A percentile compares a stretch with the other conserved stretches of the same genome.
These are phyloP conservation scores for Myxozyma mucilagina DNA, from an alignment of 805 yeast species.

Conservation along the genomic window DNA sequence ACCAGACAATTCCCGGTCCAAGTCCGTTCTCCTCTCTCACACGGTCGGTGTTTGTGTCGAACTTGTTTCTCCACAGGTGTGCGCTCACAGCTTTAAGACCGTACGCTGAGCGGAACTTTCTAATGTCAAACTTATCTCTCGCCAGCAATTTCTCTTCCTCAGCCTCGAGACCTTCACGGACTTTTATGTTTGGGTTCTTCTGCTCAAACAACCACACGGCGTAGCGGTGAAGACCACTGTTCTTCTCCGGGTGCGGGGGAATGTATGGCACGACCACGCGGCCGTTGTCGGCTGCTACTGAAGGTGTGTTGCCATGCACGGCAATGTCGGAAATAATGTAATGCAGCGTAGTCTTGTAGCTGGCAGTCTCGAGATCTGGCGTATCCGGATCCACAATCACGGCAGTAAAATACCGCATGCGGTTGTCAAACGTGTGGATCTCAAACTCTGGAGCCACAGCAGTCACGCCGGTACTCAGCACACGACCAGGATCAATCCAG, in stretches of 20 bases:
- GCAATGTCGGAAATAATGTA: slow-evolving; percentile 21
- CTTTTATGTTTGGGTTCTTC: slow-evolving; percentile 32
- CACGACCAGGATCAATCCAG: slow-evolving; percentile 78
- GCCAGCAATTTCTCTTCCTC: slow-evolving; percentile 39
- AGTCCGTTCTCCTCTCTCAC: slow-evolving; percentile 75
- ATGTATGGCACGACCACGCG: slow-evolving; percentile 58
- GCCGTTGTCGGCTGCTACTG: slow-evolving; percentile 39
- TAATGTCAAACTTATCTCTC: slow-evolving; percentile 62
- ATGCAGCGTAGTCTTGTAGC: slow-evolving; percentile 65
- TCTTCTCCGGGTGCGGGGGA: slow-evolving; percentile 90
- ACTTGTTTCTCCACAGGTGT: slow-evolving; percentile 82
- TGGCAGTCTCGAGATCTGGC: slow-evolving; percentile 71
- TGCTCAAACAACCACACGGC: slow-evolving; percentile 92
- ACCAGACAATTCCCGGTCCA: slow-evolving; percentile 67
- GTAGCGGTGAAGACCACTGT: slow-evolving; percentile 77
- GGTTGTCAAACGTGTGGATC: slow-evolving; percentile 66
- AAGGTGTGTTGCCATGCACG: slow-evolving; percentile 39
- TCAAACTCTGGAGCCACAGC: slow-evolving; percentile 73
- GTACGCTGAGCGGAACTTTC: slow-evolving; percentile 60
- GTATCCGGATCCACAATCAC: slow-evolving; percentile 88
- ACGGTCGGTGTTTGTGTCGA: slow-evolving; percentile 69
- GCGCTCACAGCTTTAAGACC: slow-evolving; percentile 81
- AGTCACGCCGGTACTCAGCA: slow-evolving; percentile 72
- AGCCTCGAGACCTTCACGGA: slow-evolving; percentile 6
- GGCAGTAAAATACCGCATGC: slow-evolving; percentile 66